Evolutionary conservation across 768 basidiomycete species (phyloP), one percentile per base, ranked within the genome.

Genomic region (Ramaria rubella): DNA sequence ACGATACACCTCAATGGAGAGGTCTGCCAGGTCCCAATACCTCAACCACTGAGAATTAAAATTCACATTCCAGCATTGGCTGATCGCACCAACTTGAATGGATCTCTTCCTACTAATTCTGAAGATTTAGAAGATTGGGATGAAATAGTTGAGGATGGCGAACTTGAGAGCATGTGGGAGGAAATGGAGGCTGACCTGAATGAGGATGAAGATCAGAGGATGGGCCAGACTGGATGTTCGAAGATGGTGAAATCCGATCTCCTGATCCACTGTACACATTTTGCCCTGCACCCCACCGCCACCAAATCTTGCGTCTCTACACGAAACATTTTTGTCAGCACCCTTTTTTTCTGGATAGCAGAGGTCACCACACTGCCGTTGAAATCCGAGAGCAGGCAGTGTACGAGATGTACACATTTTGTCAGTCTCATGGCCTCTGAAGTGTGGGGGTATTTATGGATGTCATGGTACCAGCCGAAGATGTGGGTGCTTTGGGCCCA

Each of bases 401-500:
- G 0, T 40, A 57, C 2, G 70, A 73, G 36, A 73, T 75, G 71
- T 73, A 72, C 42, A 15, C 29, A 2, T 71, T 67, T 58, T 73
- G 73, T 50, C 26, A 61, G 0, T 19, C 23, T 7, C 59, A 65
- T 6, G 67, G 64, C 1, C 64, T 74, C 9, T 42, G 62, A 1
- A 67, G 69, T 70, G 4, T 72, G 71, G 69, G 72, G 60, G 2
- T 73, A 73, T 48, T 55, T 73, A 61, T 72, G 72, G 72, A 60
- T 62, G 9, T 65, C 52, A 17, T 73, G 72, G 72, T 72, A 73
- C 55, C 31, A 59, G 26, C 67, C 65, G 1, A 60, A 60, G 15
- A 64, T 58, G 60, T 73, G 71, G 70, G 55, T 49, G 19, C 64
- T 72, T 1, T 72, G 70, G 72, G 69, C 72, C 6, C 58, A 64